Percentiles rank a stretch among this genome's conserved stretches.
Evolutionary conservation across 805 yeast genomes (phyloP).

Genomic region (Tetrapisispora iriomotensis): DNA sequence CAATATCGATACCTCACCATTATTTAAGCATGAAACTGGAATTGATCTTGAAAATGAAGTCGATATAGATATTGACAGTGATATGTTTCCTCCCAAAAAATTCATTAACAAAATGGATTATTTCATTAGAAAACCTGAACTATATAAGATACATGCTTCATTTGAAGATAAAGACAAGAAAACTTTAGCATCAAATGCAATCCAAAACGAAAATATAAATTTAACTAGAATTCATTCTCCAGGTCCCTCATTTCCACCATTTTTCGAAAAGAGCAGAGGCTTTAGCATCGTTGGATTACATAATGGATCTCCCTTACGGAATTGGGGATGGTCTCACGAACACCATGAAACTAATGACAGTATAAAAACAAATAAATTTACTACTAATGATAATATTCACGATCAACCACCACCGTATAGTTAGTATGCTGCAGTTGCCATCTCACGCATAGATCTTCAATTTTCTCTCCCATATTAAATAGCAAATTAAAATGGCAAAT

Average conservation of each 20-base stretch:
- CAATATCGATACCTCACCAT: no score
- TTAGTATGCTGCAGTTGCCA: neutral
- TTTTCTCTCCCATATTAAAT: no score
- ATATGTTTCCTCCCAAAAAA: neutral
- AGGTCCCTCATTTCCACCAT: neutral
- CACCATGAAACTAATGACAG: neutral
- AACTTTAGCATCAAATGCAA: neutral
- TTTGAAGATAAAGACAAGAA: slow-evolving; percentile 1
- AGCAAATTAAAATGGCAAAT: no score
- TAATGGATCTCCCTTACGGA: slow-evolving; percentile 2
- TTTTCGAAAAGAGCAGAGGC: slow-evolving; percentile 7
- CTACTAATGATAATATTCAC: neutral
- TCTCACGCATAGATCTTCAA: no score
- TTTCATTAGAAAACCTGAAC: slow-evolving; percentile 1
- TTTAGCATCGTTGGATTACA: slow-evolving; percentile 18
- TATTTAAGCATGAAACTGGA: no score
- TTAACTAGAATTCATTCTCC: neutral
- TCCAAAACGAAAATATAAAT: neutral
- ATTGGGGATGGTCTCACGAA: slow-evolving; percentile 21
- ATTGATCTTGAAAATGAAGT: no score
- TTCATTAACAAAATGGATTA: neutral
- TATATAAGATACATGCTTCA: slow-evolving; percentile 4
- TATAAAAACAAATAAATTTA: neutral
- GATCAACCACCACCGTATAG: slow-evolving; percentile 26
- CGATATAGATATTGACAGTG: neutral